Base-by-base conservation (phyloP, 345 rosid genomes). In the Euphorbia lathyris region DNA sequence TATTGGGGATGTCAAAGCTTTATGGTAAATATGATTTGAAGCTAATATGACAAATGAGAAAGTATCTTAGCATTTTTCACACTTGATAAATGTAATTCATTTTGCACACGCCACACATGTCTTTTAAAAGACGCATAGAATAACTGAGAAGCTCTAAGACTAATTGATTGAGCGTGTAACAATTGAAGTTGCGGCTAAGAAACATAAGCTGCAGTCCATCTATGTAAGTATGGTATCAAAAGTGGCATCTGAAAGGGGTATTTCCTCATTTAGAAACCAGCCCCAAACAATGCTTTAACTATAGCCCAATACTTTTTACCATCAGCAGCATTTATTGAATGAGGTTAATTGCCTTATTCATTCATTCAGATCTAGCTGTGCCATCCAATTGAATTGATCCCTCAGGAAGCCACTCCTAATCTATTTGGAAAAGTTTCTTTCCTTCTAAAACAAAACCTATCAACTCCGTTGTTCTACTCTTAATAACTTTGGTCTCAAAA, bases 311-410 rank as follows among this genome's bases (percentile, higher is more conserved):
- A 7, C 0, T 52, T 66, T 51, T 11, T 34, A 3, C 52, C 55
- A 26, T 57, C 23, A 55, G 17, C 63, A 38, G 14, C 60, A 67
- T 4, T 29, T 45, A 10, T 23, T 3, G 14, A 56, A 57, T 3
- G 25, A 14, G 38, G 34, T 36, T 36, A 22, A 38, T 67, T 67
- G 40, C 62, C 9, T 23, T 38, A 25, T 19, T 42, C 27, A 2
- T 38, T 67, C 26, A 50, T 14, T 48, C 25, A 69, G 13, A 29
- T 1, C 42, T 56, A 42, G 42, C 6, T 29, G 13, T 52, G 27
- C 43, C 69, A 45, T 42, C 19, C 51, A 64, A 64, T 55, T 42
- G 7, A 55, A 65, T 64, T 9, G 12, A n/a, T 20, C n/a, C 63
- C 11, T 20, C 17, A 19, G 30, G 47, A 53, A 52, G 45, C 75